Evolutionary conservation across 768 basidiomycete genomes (phyloP), one percentile per base, ranked within the genome.

Genomic region (Dioszegia hungarica): DNA sequence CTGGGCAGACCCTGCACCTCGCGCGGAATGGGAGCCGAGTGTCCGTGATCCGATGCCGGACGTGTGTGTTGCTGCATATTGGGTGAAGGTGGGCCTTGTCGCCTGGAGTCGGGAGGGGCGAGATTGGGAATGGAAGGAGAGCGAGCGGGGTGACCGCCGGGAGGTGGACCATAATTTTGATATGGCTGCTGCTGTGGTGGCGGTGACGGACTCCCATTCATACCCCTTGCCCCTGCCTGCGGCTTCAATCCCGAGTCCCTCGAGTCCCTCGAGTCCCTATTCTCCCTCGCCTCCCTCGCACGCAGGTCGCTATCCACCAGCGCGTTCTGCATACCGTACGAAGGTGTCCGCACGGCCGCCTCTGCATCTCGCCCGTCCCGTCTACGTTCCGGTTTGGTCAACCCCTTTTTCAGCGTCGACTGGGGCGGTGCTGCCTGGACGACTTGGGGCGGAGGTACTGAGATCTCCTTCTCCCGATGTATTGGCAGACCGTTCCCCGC

Each of bases 281-380:
- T 28, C 34, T 54, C 43, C 22, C 33, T 34, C 25, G 46, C 37
- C 34, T 54, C 43, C 22, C 36, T 31, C 6, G 28, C 53, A 1
- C 46, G 20, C 22, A 72, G 36, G 72, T 94, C 90, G 66, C 92
- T 87, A 74, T 92, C 89, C 82, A 97, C 90, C 47, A 86, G 88
- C 22, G 87, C 85, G 74, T 90, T 88, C 73, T 97, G 93, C 83
- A 89, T 86, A 68, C 94, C 93, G 72, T 94, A 97, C 67, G 90
- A 88, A 36, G 93, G 90, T 4, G 88, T 85, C 60, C 86, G 85
- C 52, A 97, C 83, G 8, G 91, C 86, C 79, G 84, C 90, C 77
- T 95, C 93, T 8, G 88, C 89, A 41, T 84, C 80, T 29, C 90
- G 82, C 74, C 89, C 90, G 38, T 87, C 89, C 66, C 93, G 79